These are phyloP conservation scores for Fusarium torreyae DNA, from an alignment of 2,329 filamentous ascomycete species.

Conservation along the genomic window DNA sequence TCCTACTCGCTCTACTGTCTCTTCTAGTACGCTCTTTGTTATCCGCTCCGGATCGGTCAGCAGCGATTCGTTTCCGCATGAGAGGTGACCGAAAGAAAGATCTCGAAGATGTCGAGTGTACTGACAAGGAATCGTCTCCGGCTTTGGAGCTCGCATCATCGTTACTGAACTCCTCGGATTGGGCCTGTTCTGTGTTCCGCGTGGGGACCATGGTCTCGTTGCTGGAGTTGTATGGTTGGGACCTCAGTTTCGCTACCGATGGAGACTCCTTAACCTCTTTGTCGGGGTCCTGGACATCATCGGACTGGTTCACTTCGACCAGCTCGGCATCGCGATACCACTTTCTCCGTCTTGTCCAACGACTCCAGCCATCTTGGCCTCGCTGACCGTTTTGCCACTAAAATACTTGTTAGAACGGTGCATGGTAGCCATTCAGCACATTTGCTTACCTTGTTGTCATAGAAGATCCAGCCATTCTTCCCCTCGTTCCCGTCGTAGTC, in stretches of 20 bases:
- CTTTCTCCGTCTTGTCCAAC: constrained; percentile 92
- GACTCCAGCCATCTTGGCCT: constrained; percentile 90
- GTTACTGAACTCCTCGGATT: constrained; percentile 47
- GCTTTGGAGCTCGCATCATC: constrained; percentile 51
- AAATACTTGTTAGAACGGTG: constrained; percentile 14
- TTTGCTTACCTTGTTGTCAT: constrained; percentile 87
- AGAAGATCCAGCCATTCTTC: constrained; percentile 92
- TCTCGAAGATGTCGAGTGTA: constrained; percentile 65
- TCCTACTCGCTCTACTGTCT: constrained; percentile 60
- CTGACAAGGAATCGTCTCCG: constrained; percentile 61
- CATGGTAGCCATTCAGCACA: fast-evolving
- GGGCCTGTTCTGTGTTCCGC: constrained; percentile 44
- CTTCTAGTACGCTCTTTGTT: constrained; percentile 58
- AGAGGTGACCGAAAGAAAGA: constrained; percentile 61
- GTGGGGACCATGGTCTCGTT: constrained; percentile 57
- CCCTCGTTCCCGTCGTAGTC: constrained; percentile 73
- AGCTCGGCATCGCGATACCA: constrained; percentile 98
- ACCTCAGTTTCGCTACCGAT: constrained; percentile 42
- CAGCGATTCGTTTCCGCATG: constrained; percentile 58
- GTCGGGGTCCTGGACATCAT: constrained; percentile 55
- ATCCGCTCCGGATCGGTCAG: constrained; percentile 55
- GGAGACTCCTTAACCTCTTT: constrained; percentile 52
- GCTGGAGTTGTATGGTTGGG: constrained; percentile 55
- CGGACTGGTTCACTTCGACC: constrained; percentile 74
- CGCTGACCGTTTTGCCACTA: constrained; percentile 92